phyloP scores from a whole-genome alignment of 208 protist species.

The Crithidia thermophila region DNA sequence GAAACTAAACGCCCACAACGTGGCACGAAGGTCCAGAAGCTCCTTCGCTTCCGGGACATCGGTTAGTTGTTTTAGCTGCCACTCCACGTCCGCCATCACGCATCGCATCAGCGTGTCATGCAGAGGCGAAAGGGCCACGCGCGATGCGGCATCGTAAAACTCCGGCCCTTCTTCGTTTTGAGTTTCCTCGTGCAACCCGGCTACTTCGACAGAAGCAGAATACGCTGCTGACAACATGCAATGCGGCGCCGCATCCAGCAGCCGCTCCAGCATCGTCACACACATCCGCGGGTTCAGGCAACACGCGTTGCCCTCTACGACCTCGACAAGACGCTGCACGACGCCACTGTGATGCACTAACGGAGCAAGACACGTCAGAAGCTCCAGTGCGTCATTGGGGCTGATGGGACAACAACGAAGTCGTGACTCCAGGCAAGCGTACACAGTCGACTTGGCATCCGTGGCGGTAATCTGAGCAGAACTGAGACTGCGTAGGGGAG shows the following conservation, averaged over 20 bases:
- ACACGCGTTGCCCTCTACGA: slow-evolving; percentile 22
- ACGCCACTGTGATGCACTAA: slow-evolving; percentile 18
- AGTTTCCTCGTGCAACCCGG: no score
- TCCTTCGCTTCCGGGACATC: neutral
- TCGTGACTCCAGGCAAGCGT: slow-evolving; percentile 28
- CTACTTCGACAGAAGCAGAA: no score
- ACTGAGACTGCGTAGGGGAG: neutral
- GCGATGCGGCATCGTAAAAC: slow-evolving; percentile 1
- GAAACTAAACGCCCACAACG: neutral
- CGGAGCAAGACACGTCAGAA: neutral
- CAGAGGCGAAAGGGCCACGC: slow-evolving; percentile 17
- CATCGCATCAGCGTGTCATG: slow-evolving; percentile 5
- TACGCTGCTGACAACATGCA: neutral
- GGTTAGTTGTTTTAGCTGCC: neutral
- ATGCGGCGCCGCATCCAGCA: slow-evolving; percentile 4
- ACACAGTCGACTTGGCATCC: neutral
- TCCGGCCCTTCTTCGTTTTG: neutral
- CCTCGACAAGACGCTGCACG: slow-evolving; percentile 23
- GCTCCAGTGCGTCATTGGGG: slow-evolving; percentile 32
- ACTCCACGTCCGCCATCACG: slow-evolving; percentile 8
- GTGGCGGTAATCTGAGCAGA: neutral
- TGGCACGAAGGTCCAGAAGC: neutral
- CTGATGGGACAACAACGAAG: slow-evolving; percentile 33
- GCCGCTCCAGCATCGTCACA: slow-evolving; percentile 7
- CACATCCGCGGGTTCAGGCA: slow-evolving; percentile 18